Conservation (phyloP, 2,329 filamentous ascomycete species). For the Epichloe sp. region DNA sequence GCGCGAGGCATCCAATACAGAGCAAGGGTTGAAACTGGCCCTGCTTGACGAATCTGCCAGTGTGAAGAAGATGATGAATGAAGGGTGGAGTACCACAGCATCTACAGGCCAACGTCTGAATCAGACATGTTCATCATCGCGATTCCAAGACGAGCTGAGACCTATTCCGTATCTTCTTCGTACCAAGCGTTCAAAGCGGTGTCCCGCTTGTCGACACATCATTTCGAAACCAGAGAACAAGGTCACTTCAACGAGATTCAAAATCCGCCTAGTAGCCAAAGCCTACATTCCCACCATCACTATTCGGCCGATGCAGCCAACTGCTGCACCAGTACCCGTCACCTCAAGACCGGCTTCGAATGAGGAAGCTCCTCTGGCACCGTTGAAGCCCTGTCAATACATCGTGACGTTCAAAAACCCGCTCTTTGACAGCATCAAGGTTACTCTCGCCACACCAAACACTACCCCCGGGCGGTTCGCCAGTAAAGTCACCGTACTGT, state of each 20-base stretch:
- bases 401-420: conserved; percentile 87
- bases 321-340: conserved; percentile 20
- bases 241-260: conserved; percentile 76
- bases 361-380: conserved; percentile 30
- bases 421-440: conserved; percentile 78
- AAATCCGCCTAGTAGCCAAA: conserved; percentile 78
- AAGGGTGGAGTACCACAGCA: conserved; percentile 52
- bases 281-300: conserved; percentile 78
- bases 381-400: conserved; percentile 58
- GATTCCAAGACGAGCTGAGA: conserved; percentile 61
- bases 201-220: conserved; percentile 84
- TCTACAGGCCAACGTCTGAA: conserved; percentile 33
- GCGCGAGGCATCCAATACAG: conserved; percentile 59
- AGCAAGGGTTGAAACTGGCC: conserved; percentile 59
- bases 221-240: conserved; percentile 90
- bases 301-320: conserved; percentile 47
- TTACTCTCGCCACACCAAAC: conserved; percentile 75
- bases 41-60: conserved; percentile 47
- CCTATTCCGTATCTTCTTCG: conserved; percentile 73
- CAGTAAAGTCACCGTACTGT: conserved; percentile 79
- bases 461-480: conserved; percentile 64
- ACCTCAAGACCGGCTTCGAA: conserved; percentile 18
- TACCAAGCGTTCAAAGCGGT: conserved; percentile 89
- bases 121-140: conserved; percentile 40
- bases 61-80: conserved; percentile 44